These are phyloP conservation scores for Kodamaea jinghongensis DNA, from an alignment of 805 yeast genomes.

Conservation along the genomic window DNA sequence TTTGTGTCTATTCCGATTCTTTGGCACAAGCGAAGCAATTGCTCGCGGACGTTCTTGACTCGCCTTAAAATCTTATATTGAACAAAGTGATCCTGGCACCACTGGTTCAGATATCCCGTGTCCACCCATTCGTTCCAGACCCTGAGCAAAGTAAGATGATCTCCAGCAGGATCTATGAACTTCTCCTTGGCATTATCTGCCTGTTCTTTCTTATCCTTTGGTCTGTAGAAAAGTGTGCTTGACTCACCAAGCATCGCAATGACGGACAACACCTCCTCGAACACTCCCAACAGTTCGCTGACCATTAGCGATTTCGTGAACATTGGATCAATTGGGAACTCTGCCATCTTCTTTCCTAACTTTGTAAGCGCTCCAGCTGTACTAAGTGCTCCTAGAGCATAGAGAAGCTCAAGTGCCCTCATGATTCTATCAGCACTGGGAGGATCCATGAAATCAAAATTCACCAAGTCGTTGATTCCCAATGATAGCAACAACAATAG, in stretches of 20 bases:
- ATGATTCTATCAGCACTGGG: slow-evolving; percentile 75
- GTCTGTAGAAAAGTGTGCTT: slow-evolving; percentile 65
- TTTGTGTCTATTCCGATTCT: slow-evolving; percentile 41
- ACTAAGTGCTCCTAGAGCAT: slow-evolving; percentile 82
- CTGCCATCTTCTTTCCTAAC: slow-evolving; percentile 82
- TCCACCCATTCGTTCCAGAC: slow-evolving; percentile 77
- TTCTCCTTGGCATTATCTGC: slow-evolving; percentile 63
- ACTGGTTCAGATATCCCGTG: slow-evolving; percentile 61
- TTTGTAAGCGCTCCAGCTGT: slow-evolving; percentile 74
- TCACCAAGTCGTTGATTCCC: slow-evolving; percentile 78
- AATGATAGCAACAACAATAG: slow-evolving; percentile 74
- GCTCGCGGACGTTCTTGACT: slow-evolving; percentile 69
- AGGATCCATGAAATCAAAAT: slow-evolving; percentile 88
- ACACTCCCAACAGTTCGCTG: slow-evolving; percentile 59
- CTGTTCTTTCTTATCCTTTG: slow-evolving; percentile 60
- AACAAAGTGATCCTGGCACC: slow-evolving; percentile 84
- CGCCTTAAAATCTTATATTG: slow-evolving; percentile 72
- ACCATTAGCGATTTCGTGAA: slow-evolving; percentile 71
- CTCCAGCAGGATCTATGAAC: slow-evolving; percentile 63
- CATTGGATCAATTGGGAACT: slow-evolving; percentile 90
- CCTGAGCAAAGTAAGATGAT: slow-evolving; percentile 72
- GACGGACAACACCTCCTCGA: slow-evolving; percentile 67
- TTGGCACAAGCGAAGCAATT: slow-evolving; percentile 59
- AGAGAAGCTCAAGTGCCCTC: slow-evolving; percentile 76
- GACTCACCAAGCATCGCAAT: slow-evolving; percentile 84